phyloP scores from a whole-genome alignment of 345 rosid species.

The Trapa incisa region DNA sequence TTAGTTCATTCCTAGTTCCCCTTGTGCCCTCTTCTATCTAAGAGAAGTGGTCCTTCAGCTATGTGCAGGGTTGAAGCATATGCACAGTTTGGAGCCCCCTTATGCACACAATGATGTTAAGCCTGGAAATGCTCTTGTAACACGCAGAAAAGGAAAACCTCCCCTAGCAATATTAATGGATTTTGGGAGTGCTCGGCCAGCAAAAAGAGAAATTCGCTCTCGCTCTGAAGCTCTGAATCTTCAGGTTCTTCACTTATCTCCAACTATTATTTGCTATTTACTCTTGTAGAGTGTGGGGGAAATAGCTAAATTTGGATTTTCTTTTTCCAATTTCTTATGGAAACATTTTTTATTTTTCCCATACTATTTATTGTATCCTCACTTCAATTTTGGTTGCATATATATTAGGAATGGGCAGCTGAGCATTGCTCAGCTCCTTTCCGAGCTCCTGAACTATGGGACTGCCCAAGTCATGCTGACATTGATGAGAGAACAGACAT shows the following conservation, averaged over 20 bases:
- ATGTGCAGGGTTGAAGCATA: conserved; percentile 93
- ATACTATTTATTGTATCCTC: background rate
- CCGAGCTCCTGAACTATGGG: conserved; percentile 99
- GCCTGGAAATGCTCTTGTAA: conserved; percentile 82
- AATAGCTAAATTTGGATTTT: too few species aligned
- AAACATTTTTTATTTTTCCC: background rate
- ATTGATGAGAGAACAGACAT: conserved; percentile 97
- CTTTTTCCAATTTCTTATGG: background rate
- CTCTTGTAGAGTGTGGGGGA: background rate
- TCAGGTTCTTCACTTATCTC: conserved; percentile 41
- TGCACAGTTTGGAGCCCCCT: conserved; percentile 88
- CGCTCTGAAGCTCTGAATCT: conserved; percentile 86
- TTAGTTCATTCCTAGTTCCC: background rate
- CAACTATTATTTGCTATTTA: background rate
- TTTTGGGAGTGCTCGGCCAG: conserved; percentile 90
- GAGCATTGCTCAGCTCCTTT: conserved; percentile 95
- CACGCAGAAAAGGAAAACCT: conserved; percentile 65
- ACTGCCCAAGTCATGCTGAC: conserved; percentile 92
- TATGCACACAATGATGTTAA: conserved; percentile 99
- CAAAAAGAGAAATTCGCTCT: conserved; percentile 75
- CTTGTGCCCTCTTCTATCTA: background rate
- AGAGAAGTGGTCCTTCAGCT: conserved; percentile 38
- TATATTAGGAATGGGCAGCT: conserved; percentile 82
- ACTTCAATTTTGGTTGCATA: conserved; percentile 3
- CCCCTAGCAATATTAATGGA: conserved; percentile 95